phyloP scores from a whole-genome alignment of 2,329 filamentous ascomycete genomes.

The Sporothrix pallida region DNA sequence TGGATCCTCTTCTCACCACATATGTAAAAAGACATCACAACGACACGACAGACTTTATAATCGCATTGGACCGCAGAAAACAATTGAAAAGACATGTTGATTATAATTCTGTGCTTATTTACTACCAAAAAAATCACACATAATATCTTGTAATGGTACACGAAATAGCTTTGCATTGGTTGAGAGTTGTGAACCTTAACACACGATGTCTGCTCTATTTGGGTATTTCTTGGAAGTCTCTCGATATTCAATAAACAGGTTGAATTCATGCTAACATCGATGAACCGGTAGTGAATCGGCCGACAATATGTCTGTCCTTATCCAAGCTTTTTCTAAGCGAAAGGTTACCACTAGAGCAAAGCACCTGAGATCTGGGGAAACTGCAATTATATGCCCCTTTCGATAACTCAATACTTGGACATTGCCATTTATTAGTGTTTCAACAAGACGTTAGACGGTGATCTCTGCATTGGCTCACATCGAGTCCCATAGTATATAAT shows the following conservation, averaged over 20 bases:
- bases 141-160: background rate
- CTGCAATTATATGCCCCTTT: background rate
- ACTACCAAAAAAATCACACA: no score
- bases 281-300: background rate
- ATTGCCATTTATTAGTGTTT: background rate
- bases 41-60: background rate
- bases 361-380: background rate
- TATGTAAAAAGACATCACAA: background rate
- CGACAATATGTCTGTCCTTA: background rate
- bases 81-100: background rate
- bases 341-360: background rate
- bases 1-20: conserved; percentile 18
- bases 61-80: background rate
- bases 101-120: background rate
- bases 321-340: conserved; percentile 13
- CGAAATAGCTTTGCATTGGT: no score
- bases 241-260: background rate
- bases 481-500: conserved; percentile 8
- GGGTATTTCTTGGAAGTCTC: background rate
- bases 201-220: no score
- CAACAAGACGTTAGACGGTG: background rate
- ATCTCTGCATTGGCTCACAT: background rate
- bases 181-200: no score
- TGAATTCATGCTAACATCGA: background rate
- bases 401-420: background rate